phyloP scores from a whole-genome alignment of 1,139 yeast genomes.

The Saccharomyces hybrid region DNA sequence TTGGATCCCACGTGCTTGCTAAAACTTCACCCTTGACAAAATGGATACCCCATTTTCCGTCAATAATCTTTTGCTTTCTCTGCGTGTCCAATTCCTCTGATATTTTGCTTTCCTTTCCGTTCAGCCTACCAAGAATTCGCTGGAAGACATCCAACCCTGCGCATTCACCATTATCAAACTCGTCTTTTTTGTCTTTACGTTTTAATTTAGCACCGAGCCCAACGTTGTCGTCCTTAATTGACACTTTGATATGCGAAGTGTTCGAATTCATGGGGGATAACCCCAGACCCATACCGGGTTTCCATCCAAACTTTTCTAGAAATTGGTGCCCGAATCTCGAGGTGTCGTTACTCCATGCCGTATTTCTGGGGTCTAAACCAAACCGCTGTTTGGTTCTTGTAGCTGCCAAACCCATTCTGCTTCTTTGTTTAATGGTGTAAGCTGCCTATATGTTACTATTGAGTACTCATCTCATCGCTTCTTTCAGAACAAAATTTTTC shows the following conservation, averaged over 20 bases:
- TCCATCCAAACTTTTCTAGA: slow-evolving; percentile 80
- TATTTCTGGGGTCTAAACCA: slow-evolving; percentile 89
- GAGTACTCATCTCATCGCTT: slow-evolving; percentile 1
- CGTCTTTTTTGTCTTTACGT: slow-evolving; percentile 48
- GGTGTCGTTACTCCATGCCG: slow-evolving; percentile 88
- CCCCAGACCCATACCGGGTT: slow-evolving; percentile 85
- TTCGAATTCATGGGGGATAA: slow-evolving; percentile 49
- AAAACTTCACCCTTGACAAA: slow-evolving; percentile 81
- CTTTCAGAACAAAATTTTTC: background rate
- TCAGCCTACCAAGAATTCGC: slow-evolving; percentile 76
- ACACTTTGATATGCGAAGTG: slow-evolving; percentile 76
- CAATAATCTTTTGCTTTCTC: slow-evolving; percentile 56
- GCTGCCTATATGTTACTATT: background rate
- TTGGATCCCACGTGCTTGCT: slow-evolving; percentile 77
- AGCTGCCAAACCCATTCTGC: slow-evolving; percentile 76
- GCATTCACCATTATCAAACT: slow-evolving; percentile 70
- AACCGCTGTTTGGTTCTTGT: slow-evolving; percentile 74
- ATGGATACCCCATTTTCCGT: slow-evolving; percentile 79
- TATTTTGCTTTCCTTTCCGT: slow-evolving; percentile 61
- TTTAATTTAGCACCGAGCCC: slow-evolving; percentile 82
- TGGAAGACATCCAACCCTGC: slow-evolving; percentile 93
- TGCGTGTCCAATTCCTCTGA: slow-evolving; percentile 55
- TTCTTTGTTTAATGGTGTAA: background rate
- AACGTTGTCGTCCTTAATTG: slow-evolving; percentile 67
- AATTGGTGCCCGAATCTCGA: slow-evolving; percentile 83